phyloP scores from a whole-genome alignment of 1,139 yeast species.

The Candida sp. region DNA sequence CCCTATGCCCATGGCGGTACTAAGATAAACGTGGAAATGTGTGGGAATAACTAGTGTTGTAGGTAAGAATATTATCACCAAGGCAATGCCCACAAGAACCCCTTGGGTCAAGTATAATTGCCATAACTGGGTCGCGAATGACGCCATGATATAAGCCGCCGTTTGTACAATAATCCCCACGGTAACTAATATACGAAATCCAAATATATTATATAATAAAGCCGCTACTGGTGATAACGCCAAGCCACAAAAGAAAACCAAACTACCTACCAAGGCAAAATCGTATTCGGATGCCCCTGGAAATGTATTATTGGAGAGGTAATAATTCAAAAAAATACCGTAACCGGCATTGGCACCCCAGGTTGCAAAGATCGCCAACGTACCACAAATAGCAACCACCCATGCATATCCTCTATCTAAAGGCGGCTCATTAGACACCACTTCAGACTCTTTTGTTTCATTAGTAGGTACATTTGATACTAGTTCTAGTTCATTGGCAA shows the following conservation, averaged over 20 bases:
- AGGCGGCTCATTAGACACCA: not conserved
- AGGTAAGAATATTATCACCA: conserved; percentile 56
- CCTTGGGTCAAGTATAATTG: conserved; percentile 70
- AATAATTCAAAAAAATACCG: conserved; percentile 62
- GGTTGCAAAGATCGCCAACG: conserved; percentile 44
- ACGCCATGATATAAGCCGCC: conserved; percentile 56
- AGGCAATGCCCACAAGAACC: conserved; percentile 55
- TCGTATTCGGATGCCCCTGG: conserved; percentile 55
- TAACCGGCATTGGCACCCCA: conserved; percentile 74
- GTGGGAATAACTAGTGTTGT: conserved; percentile 51
- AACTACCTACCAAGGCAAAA: conserved; percentile 65
- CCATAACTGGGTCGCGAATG: conserved; percentile 56
- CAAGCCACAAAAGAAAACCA: conserved; percentile 55
- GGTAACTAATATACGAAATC: conserved; percentile 29
- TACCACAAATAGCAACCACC: conserved; percentile 54
- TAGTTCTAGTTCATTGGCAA: not conserved
- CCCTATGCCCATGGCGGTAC: conserved; percentile 53
- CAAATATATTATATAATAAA: conserved; percentile 25
- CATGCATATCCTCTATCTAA: conserved; percentile 68
- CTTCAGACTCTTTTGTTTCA: not conserved
- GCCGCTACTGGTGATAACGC: conserved; percentile 50
- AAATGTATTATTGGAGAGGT: conserved; percentile 39
- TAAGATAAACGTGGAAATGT: conserved; percentile 54
- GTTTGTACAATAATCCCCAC: conserved; percentile 50
- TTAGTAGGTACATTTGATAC: not conserved